Base-by-base conservation (phyloP, 805 yeast species). In the Kodamaea neixiangensis region DNA sequence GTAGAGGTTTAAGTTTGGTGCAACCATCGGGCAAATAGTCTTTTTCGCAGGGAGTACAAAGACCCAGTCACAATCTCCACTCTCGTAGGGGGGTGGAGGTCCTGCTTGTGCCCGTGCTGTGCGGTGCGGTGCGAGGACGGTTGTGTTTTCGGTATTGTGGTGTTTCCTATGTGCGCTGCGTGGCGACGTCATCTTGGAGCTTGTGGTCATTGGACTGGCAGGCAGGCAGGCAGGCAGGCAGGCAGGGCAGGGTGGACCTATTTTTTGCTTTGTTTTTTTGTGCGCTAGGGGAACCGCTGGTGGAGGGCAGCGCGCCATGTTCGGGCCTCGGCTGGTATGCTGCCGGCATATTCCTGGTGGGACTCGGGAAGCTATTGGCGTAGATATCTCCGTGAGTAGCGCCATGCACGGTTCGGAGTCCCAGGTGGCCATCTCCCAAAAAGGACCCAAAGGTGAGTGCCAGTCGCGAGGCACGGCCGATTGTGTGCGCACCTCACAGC, bases 371-470 rank as follows among this genome's bases (percentile, higher is more conserved):
- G 11, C 31, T 25, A 5, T 25, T 25, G 31, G 31, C 19, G 20
- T 37, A 15, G 15, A 25, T 42, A 42, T 42, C 45, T 42, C 45
- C 45, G 45, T 20, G 34, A 42, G 13, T 18, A 21, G 45, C 45
- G 45, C 45, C 45, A 42, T 42, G 45, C 45, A 22, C n/a, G 35
- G 34, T 42, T 42, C 45, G 45, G 45, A 31, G 45, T 42, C 15
- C 21, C 34, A 22, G 17, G 18, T 42, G 34, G 44, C 11, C 2
- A 17, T 38, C 42, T 19, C 31, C 33, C 19, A 40, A 40, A 22
- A 5, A 35, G 39, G 39, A 5, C 10, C 11, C 7, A 25, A n/a
- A n/a, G n/a, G n/a, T n/a, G n/a, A n/a, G n/a, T n/a, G n/a, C 31
- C 11, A 9, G 13, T 25, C 11, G 31, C 11, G 31, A 25, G 31